Percentiles rank a stretch among this genome's conserved stretches.
phyloP scores from a whole-genome alignment of 2,329 filamentous ascomycete species.

The Botryotinia calthae region DNA sequence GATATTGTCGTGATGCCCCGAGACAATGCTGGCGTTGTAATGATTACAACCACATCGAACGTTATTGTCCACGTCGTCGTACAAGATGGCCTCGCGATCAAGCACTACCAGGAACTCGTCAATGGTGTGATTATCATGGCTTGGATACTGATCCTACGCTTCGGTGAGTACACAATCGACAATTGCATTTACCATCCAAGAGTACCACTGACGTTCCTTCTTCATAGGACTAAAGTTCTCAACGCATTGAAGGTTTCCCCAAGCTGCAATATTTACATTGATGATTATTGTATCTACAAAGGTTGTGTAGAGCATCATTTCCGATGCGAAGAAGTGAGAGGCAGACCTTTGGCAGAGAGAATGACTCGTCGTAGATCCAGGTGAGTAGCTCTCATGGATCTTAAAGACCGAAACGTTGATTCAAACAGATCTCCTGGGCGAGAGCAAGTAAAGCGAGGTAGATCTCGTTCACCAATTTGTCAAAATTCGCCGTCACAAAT shows the following conservation, averaged over 20 bases:
- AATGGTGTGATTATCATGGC: slow-evolving; percentile 29
- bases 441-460: background rate
- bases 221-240: slow-evolving; percentile 25
- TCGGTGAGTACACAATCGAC: background rate
- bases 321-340: slow-evolving; percentile 17
- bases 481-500: slow-evolving; percentile 19
- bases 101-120: slow-evolving; percentile 27
- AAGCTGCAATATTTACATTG: slow-evolving; percentile 28
- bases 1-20: slow-evolving; percentile 22
- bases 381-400: background rate
- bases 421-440: slow-evolving; percentile 11
- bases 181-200: background rate
- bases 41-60: slow-evolving; percentile 28
- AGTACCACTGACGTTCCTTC: background rate
- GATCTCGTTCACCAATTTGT: slow-evolving; percentile 15
- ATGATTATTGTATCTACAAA: slow-evolving; percentile 29
- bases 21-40: slow-evolving; percentile 28
- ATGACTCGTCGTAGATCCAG: slow-evolving; percentile 19
- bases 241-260: slow-evolving; percentile 30
- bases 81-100: slow-evolving; percentile 21
- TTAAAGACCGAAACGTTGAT: background rate
- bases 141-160: slow-evolving; percentile 25
- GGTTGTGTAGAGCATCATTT: slow-evolving; percentile 27
- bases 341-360: slow-evolving; percentile 23
- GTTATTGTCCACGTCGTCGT: slow-evolving; percentile 28